Conservation (phyloP, 2,329 filamentous ascomycete genomes). For the Ceratocystis diversiconidia region DNA sequence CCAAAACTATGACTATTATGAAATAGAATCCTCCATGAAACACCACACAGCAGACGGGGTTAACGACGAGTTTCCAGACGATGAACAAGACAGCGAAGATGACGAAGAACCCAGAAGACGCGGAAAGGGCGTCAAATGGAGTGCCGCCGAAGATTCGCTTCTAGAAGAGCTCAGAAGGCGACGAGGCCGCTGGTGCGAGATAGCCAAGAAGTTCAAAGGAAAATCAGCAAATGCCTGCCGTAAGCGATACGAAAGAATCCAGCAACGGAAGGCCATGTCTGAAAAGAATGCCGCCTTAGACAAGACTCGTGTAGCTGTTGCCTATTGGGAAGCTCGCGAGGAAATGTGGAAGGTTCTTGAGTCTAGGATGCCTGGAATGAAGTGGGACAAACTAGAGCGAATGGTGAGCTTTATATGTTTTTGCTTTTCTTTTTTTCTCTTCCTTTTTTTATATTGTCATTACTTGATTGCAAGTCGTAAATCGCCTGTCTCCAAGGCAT, state of each 20-base stretch:
- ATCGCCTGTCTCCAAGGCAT: background rate
- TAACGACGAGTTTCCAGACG: conserved; percentile 9
- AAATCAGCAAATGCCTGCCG: conserved; percentile 77
- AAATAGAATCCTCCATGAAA: conserved; percentile 7
- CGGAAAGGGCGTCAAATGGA: conserved; percentile 60
- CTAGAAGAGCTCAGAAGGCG: conserved; percentile 14
- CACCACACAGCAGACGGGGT: conserved; percentile 10
- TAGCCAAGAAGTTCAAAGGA: conserved; percentile 45
- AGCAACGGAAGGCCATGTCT: conserved; percentile 49
- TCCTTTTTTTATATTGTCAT: no score
- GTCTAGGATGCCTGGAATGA: conserved; percentile 55
- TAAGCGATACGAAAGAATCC: conserved; percentile 72
- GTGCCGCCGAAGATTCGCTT: conserved; percentile 49
- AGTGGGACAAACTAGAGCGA: conserved; percentile 56
- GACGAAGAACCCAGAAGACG: conserved; percentile 11
- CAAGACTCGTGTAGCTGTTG: conserved; percentile 49
- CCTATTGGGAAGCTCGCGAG: conserved; percentile 66
- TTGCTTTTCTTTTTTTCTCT: background rate
- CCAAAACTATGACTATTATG: conserved; percentile 17
- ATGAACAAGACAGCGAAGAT: conserved; percentile 1
- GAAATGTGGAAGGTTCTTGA: conserved; percentile 72
- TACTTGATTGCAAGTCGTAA: background rate
- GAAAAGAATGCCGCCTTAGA: conserved; percentile 40
- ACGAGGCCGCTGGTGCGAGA: conserved; percentile 16
- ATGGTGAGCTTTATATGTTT: conserved; percentile 33